These are phyloP conservation scores for Melaleuca alternifolia DNA, from an alignment of 345 rosid species.

Conservation along the genomic window DNA sequence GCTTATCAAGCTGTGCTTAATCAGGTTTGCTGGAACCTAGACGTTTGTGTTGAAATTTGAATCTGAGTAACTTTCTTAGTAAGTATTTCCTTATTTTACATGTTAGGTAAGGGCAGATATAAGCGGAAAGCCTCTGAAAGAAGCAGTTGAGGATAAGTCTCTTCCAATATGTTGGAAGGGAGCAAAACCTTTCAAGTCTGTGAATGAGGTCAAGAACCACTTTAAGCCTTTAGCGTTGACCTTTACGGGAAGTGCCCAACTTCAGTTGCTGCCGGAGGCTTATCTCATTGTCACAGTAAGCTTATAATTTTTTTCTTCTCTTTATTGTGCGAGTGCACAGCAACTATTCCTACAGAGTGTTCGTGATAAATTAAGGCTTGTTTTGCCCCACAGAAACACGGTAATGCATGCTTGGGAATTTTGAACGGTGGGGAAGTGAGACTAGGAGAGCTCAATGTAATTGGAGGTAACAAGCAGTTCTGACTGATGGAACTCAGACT, in stretches of 20 bases:
- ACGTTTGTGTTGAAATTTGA: not conserved
- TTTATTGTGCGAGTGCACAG: not conserved
- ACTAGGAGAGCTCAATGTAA: conserved; percentile 29
- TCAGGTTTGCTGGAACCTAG: conserved; percentile 26
- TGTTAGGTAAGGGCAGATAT: conserved; percentile 32
- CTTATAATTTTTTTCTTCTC: not conserved
- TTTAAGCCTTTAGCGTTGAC: conserved; percentile 48
- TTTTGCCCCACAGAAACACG: conserved; percentile 29
- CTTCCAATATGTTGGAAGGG: conserved; percentile 90
- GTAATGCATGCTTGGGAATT: conserved; percentile 85
- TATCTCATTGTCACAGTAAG: conserved; percentile 76
- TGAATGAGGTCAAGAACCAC: conserved; percentile 35
- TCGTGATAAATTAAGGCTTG: not conserved
- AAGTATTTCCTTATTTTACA: not conserved
- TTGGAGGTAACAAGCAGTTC: conserved; percentile 46
- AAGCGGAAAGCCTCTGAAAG: conserved; percentile 38
- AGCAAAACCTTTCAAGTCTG: conserved; percentile 34
- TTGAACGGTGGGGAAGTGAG: conserved; percentile 54
- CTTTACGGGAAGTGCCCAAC: conserved; percentile 40
- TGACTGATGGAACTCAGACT: not conserved
- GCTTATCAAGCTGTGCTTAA: conserved; percentile 38
- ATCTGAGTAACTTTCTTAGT: not conserved
- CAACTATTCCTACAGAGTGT: no score
- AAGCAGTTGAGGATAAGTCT: conserved; percentile 41
- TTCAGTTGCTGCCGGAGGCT: conserved; percentile 55